Percentiles rank a stretch among this genome's conserved stretches.
phyloP scores from a whole-genome alignment of 768 basidiomycete species.

The Amanita muscaria region DNA sequence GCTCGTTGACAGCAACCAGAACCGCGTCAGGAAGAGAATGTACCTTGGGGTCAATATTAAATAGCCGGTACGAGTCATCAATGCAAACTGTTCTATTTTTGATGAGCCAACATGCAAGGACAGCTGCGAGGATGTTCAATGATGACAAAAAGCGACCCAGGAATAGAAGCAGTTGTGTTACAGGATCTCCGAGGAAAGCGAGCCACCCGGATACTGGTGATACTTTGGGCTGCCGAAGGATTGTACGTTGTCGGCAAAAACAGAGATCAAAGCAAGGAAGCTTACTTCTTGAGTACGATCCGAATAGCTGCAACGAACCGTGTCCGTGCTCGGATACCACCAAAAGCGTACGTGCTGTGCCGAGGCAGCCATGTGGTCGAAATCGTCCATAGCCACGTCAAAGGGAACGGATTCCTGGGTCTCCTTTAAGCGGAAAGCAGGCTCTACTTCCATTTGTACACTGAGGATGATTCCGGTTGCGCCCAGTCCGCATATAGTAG shows the following conservation, averaged over 20 bases:
- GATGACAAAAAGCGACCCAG: constrained; percentile 54
- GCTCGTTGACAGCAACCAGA: too few relatives aligned
- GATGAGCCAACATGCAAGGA: constrained; percentile 62
- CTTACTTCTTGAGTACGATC: constrained; percentile 72
- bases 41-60: constrained; percentile 91
- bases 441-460: constrained; percentile 71
- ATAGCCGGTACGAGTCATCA: constrained; percentile 75
- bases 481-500: constrained; percentile 87
- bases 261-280: too few relatives aligned
- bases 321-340: constrained; percentile 86
- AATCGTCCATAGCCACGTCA: constrained; percentile 44
- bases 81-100: constrained; percentile 47
- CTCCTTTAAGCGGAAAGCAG: constrained; percentile 75
- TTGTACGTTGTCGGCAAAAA: too few relatives aligned
- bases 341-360: constrained; percentile 88
- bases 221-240: constrained; percentile 37
- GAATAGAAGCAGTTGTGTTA: constrained; percentile 79
- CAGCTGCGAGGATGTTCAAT: constrained; percentile 56
- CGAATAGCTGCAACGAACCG: constrained; percentile 61
- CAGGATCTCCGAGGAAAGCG: constrained; percentile 66
- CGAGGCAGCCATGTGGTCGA: constrained; percentile 49
- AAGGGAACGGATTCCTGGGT: constrained; percentile 53
- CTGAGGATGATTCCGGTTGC: constrained; percentile 81
- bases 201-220: constrained; percentile 58
- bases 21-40: too few relatives aligned